Base-by-base conservation (phyloP, 129 eudicot species). In the Apium graveolens region DNA sequence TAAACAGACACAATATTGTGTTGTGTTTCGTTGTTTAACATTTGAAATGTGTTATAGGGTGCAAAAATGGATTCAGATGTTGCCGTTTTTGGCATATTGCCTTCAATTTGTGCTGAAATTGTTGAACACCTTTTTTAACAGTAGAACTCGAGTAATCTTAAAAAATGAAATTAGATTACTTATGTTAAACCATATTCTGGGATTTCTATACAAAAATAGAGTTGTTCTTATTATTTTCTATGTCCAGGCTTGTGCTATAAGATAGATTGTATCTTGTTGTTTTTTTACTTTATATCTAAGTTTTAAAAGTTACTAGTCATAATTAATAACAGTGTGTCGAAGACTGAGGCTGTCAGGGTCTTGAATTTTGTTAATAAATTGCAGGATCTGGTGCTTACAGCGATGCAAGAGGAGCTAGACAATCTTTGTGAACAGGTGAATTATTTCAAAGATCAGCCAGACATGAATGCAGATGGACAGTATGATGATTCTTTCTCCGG, bases 381-480 rank as follows among this genome's bases (percentile, higher is more conserved):
- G 48, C 88, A 94, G 98, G 97, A 95, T 84, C 84, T 90, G 79
- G 89, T 91, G 84, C 96, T 95, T 69, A 55, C 48, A 74, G 80
- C 87, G 78, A 95, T 95, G 97, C 98, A 95, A 84, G 86, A 88
- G 75, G 90, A 95, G 83, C 91, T 94, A 48, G 98, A 94, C 81
- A 81, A 79, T 75, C 77, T 94, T 63, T 90, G 96, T 73, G 89
- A 91, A 76, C 96, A 88, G 83, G 86, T 91, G 80, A 89, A 83
- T 57, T 88, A 84, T 83, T 86, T 84, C 45, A 91, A 87, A 77
- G 92, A 91, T 65, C 90, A 84, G 74, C 84, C 96, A 6, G 90
- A 88, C 73, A 73, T 41, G 38, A 43, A 43, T 26, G 76, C 31
- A n/a, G 79, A 82, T 16, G 12, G n/a, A 62, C 35, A 41, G 11